Evolutionary conservation across 257 asterid species (phyloP), one percentile per base, ranked within the genome.

Genomic region (Nicotiana sylvestris): DNA sequence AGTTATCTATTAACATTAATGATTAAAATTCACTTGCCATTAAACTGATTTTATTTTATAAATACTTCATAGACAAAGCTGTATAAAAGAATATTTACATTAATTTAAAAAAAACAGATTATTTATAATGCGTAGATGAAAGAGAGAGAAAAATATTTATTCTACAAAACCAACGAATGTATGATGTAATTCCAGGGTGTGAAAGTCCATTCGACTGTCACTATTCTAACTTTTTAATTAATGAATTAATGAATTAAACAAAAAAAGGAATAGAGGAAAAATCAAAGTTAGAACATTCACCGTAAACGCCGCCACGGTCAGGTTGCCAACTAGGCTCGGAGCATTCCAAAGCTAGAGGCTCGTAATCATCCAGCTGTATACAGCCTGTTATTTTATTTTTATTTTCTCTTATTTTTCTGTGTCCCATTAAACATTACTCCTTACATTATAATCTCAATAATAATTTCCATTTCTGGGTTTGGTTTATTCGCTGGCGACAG

Each of bases 401-500:
- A 18, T 35, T 43, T 27, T 43, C 6, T 4, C 10, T n/a, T 16
- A 58, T 56, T 64, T 25, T 4, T 79, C 4, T 61, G 17, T 9
- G 46, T 39, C 30, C 33, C 15, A 30, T 58, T 70, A 78, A 62
- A 62, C 72, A 58, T 58, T 62, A 78, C 46, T 16, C 25, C 55
- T 32, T 69, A 39, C 69, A 82, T 60, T 32, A 68, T 32, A 67
- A 81, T 67, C 37, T 8, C 17, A 61, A 57, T 39, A 80, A 39
- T 78, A 32, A 49, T 82, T 81, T 77, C 66, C 55, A 30, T 39
- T 72, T 82, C 67, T 55, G 55, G 61, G 81, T 87, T 85, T 88
- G 92, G 88, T 87, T 92, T 84, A 88, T 86, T 90, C 82, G 96
- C 95, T 93, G 96, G 92, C 86, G 89, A 92, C 98, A 93, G 97